A percentile compares a stretch with the other conserved stretches of the same genome.
phyloP scores from a whole-genome alignment of 139 green algal species.

The Picochlorum sp. region DNA sequence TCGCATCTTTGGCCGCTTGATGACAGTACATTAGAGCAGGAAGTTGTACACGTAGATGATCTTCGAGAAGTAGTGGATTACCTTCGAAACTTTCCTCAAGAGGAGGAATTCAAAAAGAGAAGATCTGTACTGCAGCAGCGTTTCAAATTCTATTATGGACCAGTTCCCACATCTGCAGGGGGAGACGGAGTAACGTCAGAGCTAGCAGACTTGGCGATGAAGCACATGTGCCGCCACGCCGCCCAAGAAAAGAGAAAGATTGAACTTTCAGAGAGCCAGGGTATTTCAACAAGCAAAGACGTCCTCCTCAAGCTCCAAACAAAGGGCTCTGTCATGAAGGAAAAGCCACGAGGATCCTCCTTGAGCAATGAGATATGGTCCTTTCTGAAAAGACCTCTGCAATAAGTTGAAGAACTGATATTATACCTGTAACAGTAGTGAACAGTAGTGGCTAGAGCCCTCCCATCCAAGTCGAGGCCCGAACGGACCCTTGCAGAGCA shows the following conservation, averaged over 20 bases:
- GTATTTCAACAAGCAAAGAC: not conserved
- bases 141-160: conserved; percentile 29
- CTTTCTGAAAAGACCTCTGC: no score
- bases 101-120: conserved; percentile 10
- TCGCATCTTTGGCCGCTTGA: conserved; percentile 26
- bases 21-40: conserved; percentile 1
- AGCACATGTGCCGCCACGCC: conserved; percentile 20
- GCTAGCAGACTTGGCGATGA: conserved; percentile 17
- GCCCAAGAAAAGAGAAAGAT: conserved; percentile 9
- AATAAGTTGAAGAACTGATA: no score
- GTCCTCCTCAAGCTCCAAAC: not conserved
- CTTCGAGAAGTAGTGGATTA: conserved; percentile 19
- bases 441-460: no score
- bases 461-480: no score
- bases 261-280: not conserved
- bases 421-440: no score
- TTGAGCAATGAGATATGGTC: no score
- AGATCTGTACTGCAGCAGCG: conserved; percentile 6
- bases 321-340: not conserved
- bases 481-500: no score
- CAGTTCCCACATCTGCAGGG: not conserved
- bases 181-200: not conserved
- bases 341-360: not conserved
- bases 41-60: conserved; percentile 5
- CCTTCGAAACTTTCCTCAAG: conserved; percentile 13